Base-by-base conservation (phyloP, 345 rosid genomes). In the Citrus sp. region DNA sequence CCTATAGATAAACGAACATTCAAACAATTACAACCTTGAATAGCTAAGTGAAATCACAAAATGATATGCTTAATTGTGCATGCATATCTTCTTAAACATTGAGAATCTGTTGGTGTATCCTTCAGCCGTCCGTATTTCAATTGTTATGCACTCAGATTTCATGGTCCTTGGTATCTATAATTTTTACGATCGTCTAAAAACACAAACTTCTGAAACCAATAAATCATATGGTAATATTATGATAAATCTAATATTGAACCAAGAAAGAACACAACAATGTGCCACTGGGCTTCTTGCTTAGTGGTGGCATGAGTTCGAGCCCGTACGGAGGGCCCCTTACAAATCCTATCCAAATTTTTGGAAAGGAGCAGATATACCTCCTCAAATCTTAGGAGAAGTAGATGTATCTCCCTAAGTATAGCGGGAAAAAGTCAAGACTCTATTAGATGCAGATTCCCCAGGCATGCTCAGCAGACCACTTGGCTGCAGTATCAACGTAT, bases 1-100 rank as follows among this genome's bases (percentile, higher is more conserved):
- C 98, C 98, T 93, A 86, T 62, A 79, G 4, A 42, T 24, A 65
- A 67, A 38, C 21, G 10, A 62, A 22, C 25, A 5, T 56, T 21
- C 1, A 49, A 18, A 69, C 30, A 2, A 77, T 25, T 14, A 60
- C 64, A 72, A 7, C 9, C 5, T 24, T 72, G 10, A 67, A 78
- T 14, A 28, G 46, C 7, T 27, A n/a, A 60, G 19, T 67, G 70
- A 58, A 67, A 73, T 46, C 70, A 67, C 14, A 21, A 37, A 30
- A 72, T 42, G 22, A 40, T 22, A 77, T 13, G 58, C 22, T 25
- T 9, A 6, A 4, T 18, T 18, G 68, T 2, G 27, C 34, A 18
- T 40, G 4, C 21, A 28, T 25, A 3, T 12, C 21, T 74, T 27
- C 27, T 51, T 8, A 13, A 37, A 18, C 35, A 61, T 21, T 30